Conservation (phyloP, 164 flowering plant genomes). For the Aristolochia californica region DNA sequence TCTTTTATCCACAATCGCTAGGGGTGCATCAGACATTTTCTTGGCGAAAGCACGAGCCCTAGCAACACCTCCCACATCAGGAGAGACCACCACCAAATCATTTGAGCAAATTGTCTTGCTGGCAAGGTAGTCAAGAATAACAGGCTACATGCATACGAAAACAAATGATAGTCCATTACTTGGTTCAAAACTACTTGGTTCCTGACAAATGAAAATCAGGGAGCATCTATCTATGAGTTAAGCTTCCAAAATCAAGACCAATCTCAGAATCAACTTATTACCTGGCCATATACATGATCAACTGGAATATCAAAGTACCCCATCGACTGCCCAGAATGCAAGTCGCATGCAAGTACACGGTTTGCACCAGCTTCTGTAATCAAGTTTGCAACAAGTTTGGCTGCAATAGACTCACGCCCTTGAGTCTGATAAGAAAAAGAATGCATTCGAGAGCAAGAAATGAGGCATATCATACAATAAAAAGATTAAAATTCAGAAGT, state of each 20-base stretch:
- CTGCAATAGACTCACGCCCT: constrained; percentile 98
- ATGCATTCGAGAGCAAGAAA: too few relatives aligned
- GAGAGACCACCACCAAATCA: constrained; percentile 97
- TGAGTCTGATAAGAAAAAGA: constrained; percentile 51
- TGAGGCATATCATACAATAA: too few relatives aligned
- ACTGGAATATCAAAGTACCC: constrained; percentile 99
- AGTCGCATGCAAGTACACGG: constrained; percentile 97
- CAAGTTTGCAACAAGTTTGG: constrained; percentile 92
- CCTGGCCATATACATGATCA: constrained; percentile 95
- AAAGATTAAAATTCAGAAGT: too few relatives aligned
- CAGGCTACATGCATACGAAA: constrained; percentile 44
- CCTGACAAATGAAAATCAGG: too few relatives aligned
- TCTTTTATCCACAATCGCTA: constrained; percentile 97
- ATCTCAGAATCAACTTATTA: constrained; percentile 13
- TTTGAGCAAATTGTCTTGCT: constrained; percentile 75
- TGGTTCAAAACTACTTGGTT: too few relatives aligned
- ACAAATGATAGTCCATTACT: neutral
- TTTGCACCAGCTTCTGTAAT: constrained; percentile 97
- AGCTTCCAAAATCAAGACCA: too few relatives aligned
- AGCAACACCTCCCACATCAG: constrained; percentile 98
- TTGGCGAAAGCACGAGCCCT: constrained; percentile 98
- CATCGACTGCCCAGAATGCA: constrained; percentile 99
- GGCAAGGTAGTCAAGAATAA: constrained; percentile 93
- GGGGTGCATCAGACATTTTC: constrained; percentile 93
- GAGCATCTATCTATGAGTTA: too few relatives aligned